These are phyloP conservation scores for Pachysolen tannophilus DNA, from an alignment of 805 yeast species.

Conservation along the genomic window DNA sequence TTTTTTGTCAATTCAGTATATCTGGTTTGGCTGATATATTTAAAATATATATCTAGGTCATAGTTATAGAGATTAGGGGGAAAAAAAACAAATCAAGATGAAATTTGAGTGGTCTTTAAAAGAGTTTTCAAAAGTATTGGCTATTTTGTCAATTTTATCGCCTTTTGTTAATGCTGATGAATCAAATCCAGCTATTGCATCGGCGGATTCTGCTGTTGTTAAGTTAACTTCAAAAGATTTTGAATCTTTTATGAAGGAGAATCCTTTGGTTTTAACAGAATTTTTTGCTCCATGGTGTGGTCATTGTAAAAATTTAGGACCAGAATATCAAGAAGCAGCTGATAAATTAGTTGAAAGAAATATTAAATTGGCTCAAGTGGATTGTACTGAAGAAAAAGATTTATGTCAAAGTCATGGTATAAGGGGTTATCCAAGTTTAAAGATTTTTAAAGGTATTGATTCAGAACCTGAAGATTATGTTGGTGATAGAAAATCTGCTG, in stretches of 20 bases:
- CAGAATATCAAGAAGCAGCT: constrained; percentile 72
- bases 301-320: constrained; percentile 84
- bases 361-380: constrained; percentile 74
- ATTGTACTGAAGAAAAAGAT: constrained; percentile 72
- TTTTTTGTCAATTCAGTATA: no score
- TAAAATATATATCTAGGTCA: no score
- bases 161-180: constrained; percentile 31
- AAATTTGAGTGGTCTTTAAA: constrained; percentile 6
- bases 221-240: constrained; percentile 64
- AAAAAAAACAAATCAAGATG: no score
- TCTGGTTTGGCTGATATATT: no score
- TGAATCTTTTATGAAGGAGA: constrained; percentile 53
- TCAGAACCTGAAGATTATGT: constrained; percentile 53
- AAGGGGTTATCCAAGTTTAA: constrained; percentile 80
- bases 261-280: constrained; percentile 78
- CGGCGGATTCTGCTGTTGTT: constrained; percentile 81
- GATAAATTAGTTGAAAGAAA: constrained; percentile 49
- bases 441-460: constrained; percentile 55
- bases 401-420: constrained; percentile 62
- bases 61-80: no score
- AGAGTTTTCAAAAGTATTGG: constrained; percentile 7
- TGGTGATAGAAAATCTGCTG: constrained; percentile 78
- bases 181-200: constrained; percentile 63
- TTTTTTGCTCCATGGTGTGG: constrained; percentile 98
- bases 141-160: constrained; percentile 4